Percentiles rank a stretch among this genome's conserved stretches.
Evolutionary conservation across 2,329 filamentous ascomycete genomes (phyloP).

Genomic region (Diaporthe destruens): DNA sequence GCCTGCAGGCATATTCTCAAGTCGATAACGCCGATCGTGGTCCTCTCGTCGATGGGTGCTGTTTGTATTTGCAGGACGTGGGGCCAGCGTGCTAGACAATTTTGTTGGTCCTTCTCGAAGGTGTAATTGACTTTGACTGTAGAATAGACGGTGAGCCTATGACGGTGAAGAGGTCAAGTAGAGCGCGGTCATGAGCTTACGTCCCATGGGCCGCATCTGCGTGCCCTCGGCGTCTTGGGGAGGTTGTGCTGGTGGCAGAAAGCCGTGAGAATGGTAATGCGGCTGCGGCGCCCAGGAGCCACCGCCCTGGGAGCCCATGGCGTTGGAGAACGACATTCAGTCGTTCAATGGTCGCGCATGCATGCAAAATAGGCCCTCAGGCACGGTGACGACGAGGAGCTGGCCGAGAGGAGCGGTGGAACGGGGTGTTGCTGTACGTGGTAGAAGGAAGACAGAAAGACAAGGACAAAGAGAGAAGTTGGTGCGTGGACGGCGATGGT

Average conservation of each 20-base stretch:
- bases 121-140: conserved; percentile 97
- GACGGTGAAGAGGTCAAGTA: conserved; percentile 50
- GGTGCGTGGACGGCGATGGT: conserved; percentile 3
- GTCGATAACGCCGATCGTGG: conserved; percentile 88
- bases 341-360: conserved; percentile 33
- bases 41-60: conserved; percentile 82
- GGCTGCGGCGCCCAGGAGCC: conserved; percentile 38
- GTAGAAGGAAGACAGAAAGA: not conserved
- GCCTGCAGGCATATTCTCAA: conserved; percentile 88
- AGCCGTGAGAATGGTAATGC: conserved; percentile 43
- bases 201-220: conserved; percentile 74
- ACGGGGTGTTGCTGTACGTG: not conserved
- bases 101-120: conserved; percentile 90
- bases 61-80: conserved; percentile 85
- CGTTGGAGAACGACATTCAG: conserved; percentile 41
- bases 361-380: conserved; percentile 12
- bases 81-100: conserved; percentile 88
- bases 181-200: conserved; percentile 56
- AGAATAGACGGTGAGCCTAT: conserved; percentile 39
- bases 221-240: conserved; percentile 59
- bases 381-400: conserved; percentile 11
- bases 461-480: conserved; percentile 3
- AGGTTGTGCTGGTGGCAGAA: conserved; percentile 45
- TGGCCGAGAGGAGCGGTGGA: conserved; percentile 4
- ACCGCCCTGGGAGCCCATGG: conserved; percentile 45